Evolutionary conservation across 768 basidiomycete species (phyloP).

Genomic region (Pisolithus microcarpus): DNA sequence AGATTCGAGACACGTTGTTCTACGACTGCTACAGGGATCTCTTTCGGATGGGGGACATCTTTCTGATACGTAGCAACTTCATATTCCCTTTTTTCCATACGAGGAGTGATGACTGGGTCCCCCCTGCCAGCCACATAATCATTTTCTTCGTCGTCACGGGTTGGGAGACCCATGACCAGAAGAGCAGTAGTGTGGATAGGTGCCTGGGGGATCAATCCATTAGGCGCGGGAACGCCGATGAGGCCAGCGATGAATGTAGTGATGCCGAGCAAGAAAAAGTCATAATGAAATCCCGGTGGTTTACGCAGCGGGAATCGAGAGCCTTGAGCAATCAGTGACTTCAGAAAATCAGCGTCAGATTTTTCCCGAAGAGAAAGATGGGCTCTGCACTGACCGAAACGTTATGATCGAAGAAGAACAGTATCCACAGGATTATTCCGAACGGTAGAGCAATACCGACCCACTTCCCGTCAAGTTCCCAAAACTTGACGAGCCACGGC

Average conservation of each 20-base stretch:
- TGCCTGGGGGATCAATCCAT: conserved; percentile 79
- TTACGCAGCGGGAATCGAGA: conserved; percentile 86
- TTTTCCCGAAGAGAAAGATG: background rate
- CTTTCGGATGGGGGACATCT: conserved; percentile 16
- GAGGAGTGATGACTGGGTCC: background rate
- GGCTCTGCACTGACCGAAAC: conserved; percentile 56
- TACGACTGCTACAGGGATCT: conserved; percentile 68
- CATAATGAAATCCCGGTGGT: conserved; percentile 80
- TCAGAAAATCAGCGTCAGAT: conserved; percentile 3
- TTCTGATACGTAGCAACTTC: background rate
- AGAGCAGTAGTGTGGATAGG: conserved; percentile 90
- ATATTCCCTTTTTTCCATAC: conserved; percentile 19
- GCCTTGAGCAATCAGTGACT: conserved; percentile 91
- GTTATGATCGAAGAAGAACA: conserved; percentile 96
- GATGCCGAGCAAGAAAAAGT: conserved; percentile 86
- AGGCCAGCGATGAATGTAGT: conserved; percentile 85
- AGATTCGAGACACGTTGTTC: conserved; percentile 93
- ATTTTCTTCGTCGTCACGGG: conserved; percentile 31
- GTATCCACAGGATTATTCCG: conserved; percentile 78
- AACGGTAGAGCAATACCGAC: conserved; percentile 86
- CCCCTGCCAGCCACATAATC: background rate
- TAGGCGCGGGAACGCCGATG: conserved; percentile 82
- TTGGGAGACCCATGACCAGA: conserved; percentile 50
- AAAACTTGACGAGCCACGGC: conserved; percentile 81
- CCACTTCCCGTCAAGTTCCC: conserved; percentile 85